Base-by-base conservation (phyloP, 257 asterid genomes). In the Perilla frutescens region DNA sequence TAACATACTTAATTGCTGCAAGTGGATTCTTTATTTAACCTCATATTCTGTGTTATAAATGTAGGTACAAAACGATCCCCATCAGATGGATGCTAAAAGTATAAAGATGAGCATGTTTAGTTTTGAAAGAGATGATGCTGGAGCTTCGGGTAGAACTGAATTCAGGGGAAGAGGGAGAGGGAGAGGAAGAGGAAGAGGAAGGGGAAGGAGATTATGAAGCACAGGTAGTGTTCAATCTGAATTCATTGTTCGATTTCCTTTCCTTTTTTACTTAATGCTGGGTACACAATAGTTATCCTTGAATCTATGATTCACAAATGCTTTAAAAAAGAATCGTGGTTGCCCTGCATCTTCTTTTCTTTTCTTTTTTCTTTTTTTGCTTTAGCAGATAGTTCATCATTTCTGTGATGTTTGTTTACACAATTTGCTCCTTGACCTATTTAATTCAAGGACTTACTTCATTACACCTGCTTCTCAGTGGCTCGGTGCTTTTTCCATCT, bases 101-200 rank as follows among this genome's bases (percentile, higher is more conserved):
- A 85, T 91, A 76, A 85, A 82, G 77, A 85, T 88, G 88, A 89
- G 84, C 82, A 88, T 91, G 97, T 91, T 91, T 81, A 85, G 62
- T 72, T 91, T 86, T 37, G 84, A 86, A 72, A 86, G 91, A 75
- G 91, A 89, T 47, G 90, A 84, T 67, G 65, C 71, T 13, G 57
- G 77, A 32, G 67, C 77, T 49, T 69, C 59, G 9, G 86, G 87
- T 29, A 62, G 86, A 82, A 66, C 67, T 29, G 93, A 83, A 55
- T 83, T 74, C 75, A 77, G 93, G 69, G 96, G 89, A 26, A 80
- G 90, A 78, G 93, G 93, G n/a, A 78, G 83, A 40, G 91, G 93
- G 1, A 77, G 88, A n/a, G 90, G 96, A 40, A 71, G 91, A 7
- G 81, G 91, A 54, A 69, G 89, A 37, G 81, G 89, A 37, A 76